Percentiles rank a stretch among this genome's conserved stretches.
phyloP scores from a whole-genome alignment of 306 rosid species.

The Dalbergia oliveri region DNA sequence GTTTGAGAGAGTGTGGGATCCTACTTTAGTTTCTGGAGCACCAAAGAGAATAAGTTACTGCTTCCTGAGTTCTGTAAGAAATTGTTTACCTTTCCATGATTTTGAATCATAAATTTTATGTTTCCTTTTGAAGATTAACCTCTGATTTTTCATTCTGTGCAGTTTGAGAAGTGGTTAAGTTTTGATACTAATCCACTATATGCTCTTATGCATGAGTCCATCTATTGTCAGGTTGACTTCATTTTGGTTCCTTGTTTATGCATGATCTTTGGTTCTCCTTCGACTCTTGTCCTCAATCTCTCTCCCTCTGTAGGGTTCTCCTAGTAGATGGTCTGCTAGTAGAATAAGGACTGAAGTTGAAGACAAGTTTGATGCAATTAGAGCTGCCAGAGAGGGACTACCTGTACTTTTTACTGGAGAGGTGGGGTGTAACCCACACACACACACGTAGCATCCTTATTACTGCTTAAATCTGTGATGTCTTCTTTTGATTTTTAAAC shows the following conservation, averaged over 20 bases:
- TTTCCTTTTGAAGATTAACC: slow-evolving; percentile 43
- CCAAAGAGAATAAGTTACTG: slow-evolving; percentile 72
- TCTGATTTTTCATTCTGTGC: slow-evolving; percentile 48
- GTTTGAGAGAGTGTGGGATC: slow-evolving; percentile 98
- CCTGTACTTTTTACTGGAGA: slow-evolving; percentile 84
- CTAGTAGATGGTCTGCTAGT: slow-evolving; percentile 80
- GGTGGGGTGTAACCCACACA: slow-evolving; percentile 55
- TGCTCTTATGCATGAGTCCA: slow-evolving; percentile 80
- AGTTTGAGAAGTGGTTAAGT: slow-evolving; percentile 73
- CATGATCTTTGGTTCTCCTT: slow-evolving; percentile 21
- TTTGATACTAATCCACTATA: slow-evolving; percentile 84
- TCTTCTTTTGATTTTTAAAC: slow-evolving; percentile 32
- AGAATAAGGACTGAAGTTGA: slow-evolving; percentile 69
- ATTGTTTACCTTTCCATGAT: slow-evolving; percentile 41
- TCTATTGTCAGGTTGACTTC: slow-evolving; percentile 83
- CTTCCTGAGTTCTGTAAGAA: slow-evolving; percentile 81
- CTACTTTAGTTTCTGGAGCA: slow-evolving; percentile 80
- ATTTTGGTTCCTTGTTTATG: slow-evolving; percentile 26
- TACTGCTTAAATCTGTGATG: slow-evolving; percentile 1
- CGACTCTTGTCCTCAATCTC: slow-evolving; percentile 16
- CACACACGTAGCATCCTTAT: slow-evolving; percentile 6
- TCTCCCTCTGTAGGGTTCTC: slow-evolving; percentile 67
- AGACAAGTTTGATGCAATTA: slow-evolving; percentile 70
- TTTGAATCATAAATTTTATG: slow-evolving; percentile 34
- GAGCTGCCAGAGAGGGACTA: slow-evolving; percentile 69